Percentiles rank a stretch among this genome's conserved stretches.
These are phyloP conservation scores for Tuber indicum DNA, from an alignment of 495 filamentous ascomycete genomes.

Conservation along the genomic window DNA sequence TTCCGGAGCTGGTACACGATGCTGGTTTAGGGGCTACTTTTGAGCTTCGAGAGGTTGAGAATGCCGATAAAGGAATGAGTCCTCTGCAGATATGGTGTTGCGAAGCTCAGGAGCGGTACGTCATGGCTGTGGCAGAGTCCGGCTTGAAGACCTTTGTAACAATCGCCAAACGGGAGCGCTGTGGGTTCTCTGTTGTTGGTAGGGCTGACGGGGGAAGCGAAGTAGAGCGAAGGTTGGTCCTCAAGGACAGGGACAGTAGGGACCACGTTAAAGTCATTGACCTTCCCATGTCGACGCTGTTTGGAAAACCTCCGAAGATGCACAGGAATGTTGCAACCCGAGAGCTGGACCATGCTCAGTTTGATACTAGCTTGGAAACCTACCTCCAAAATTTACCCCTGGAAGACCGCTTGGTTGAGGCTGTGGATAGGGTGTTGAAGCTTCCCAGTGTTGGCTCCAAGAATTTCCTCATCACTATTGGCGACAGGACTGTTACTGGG, in stretches of 20 bases:
- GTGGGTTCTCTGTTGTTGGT: conserved; percentile 89
- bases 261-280: conserved; percentile 77
- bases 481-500: conserved; percentile 84
- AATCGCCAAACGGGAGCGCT: conserved; percentile 81
- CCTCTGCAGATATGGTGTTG: conserved; percentile 96
- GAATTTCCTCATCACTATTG: conserved; percentile 94
- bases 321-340: conserved; percentile 69
- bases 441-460: conserved; percentile 90
- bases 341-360: conserved; percentile 59
- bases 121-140: conserved; percentile 71
- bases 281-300: conserved; percentile 81
- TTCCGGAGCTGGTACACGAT: conserved; percentile 88
- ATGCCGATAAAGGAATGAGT: conserved; percentile 81
- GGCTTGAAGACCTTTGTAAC: conserved; percentile 73
- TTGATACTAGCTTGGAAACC: conserved; percentile 59
- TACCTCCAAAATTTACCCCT: conserved; percentile 60
- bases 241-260: conserved; percentile 73
- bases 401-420: conserved; percentile 63
- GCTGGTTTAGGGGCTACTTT: conserved; percentile 81
- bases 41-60: conserved; percentile 86
- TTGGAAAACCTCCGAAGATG: conserved; percentile 84
- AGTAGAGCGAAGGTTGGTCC: conserved; percentile 60
- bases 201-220: conserved; percentile 61
- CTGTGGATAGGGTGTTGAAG: conserved; percentile 70
- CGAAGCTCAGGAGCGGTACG: conserved; percentile 93